Evolutionary conservation across 2,329 filamentous ascomycete genomes (phyloP).

Genomic region (Tetracladium maxilliforme): DNA sequence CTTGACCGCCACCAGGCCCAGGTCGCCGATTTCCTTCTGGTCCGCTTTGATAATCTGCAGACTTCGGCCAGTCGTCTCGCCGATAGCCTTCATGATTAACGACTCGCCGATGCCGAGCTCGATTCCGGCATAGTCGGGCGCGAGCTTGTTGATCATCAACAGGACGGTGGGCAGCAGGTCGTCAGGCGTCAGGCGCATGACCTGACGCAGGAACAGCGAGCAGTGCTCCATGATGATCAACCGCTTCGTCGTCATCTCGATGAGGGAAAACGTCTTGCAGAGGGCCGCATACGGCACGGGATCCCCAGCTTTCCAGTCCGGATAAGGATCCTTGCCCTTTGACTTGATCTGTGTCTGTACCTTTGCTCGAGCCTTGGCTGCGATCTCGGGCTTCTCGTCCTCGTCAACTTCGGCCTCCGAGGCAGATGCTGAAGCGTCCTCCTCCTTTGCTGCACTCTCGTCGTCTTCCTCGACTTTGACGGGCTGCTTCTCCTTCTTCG

Average conservation of each 20-base stretch:
- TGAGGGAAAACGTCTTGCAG: slow-evolving; percentile 84
- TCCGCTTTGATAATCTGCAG: slow-evolving; percentile 84
- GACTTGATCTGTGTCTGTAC: slow-evolving; percentile 62
- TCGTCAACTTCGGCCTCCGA: slow-evolving; percentile 37
- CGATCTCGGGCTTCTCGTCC: slow-evolving; percentile 53
- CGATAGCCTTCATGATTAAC: slow-evolving; percentile 96
- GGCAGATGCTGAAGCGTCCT: slow-evolving; percentile 21
- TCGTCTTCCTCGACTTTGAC: slow-evolving; percentile 11
- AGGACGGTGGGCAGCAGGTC: slow-evolving; percentile 81
- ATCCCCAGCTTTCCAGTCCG: slow-evolving; percentile 81
- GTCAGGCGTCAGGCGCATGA: slow-evolving; percentile 76
- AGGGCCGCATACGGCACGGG: slow-evolving; percentile 91
- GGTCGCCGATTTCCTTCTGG: slow-evolving; percentile 90
- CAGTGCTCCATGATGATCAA: slow-evolving; percentile 81
- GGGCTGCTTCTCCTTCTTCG: slow-evolving; percentile 3
- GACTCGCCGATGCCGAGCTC: slow-evolving; percentile 98
- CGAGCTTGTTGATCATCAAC: slow-evolving; percentile 96
- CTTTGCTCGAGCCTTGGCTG: slow-evolving; percentile 64
- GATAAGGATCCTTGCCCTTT: slow-evolving; percentile 66
- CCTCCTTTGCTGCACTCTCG: slow-evolving; percentile 25
- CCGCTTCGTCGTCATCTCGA: slow-evolving; percentile 89
- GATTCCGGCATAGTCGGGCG: slow-evolving; percentile 90
- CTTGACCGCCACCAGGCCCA: slow-evolving; percentile 89
- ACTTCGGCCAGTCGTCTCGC: slow-evolving; percentile 81
- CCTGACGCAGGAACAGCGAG: slow-evolving; percentile 80